Evolutionary conservation across 2,329 filamentous ascomycete species (phyloP).

Genomic region (Monascus ruber): DNA sequence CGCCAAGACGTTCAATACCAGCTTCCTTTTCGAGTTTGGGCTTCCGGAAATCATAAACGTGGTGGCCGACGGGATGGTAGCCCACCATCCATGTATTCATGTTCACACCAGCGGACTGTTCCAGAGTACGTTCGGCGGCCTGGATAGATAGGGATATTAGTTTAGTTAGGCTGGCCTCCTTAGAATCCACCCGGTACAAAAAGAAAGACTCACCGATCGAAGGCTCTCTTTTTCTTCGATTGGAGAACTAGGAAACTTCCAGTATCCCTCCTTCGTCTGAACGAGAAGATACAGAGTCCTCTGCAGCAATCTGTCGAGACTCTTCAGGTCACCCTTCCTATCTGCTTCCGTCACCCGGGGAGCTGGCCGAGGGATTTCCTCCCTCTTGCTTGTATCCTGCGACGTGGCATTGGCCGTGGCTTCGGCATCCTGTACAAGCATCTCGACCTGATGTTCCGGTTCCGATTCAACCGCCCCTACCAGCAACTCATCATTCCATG

Average conservation of each 20-base stretch:
- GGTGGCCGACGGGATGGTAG: slow-evolving; percentile 75
- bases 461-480: slow-evolving; percentile 59
- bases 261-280: slow-evolving; percentile 54
- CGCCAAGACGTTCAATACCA: slow-evolving; percentile 42
- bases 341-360: slow-evolving; percentile 69
- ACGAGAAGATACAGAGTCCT: slow-evolving; percentile 82
- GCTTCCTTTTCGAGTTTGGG: slow-evolving; percentile 32
- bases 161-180: not conserved
- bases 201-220: slow-evolving; percentile 52
- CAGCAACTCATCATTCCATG: slow-evolving; percentile 86
- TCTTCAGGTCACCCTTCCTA: slow-evolving; percentile 57
- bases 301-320: slow-evolving; percentile 68
- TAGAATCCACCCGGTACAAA: not conserved
- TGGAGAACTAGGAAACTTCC: slow-evolving; percentile 70
- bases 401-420: slow-evolving; percentile 28
- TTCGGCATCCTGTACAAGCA: slow-evolving; percentile 65
- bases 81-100: slow-evolving; percentile 99
- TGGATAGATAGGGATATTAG: slow-evolving; percentile 28
- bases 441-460: slow-evolving; percentile 54
- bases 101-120: slow-evolving; percentile 70
- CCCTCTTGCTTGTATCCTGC: slow-evolving; percentile 40
- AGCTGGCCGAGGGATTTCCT: slow-evolving; percentile 59
- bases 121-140: slow-evolving; percentile 71
- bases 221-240: slow-evolving; percentile 63
- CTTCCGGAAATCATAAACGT: slow-evolving; percentile 47